Evolutionary conservation across 305 asterid species (phyloP), one percentile per base, ranked within the genome.

Genomic region (Vinca major): DNA sequence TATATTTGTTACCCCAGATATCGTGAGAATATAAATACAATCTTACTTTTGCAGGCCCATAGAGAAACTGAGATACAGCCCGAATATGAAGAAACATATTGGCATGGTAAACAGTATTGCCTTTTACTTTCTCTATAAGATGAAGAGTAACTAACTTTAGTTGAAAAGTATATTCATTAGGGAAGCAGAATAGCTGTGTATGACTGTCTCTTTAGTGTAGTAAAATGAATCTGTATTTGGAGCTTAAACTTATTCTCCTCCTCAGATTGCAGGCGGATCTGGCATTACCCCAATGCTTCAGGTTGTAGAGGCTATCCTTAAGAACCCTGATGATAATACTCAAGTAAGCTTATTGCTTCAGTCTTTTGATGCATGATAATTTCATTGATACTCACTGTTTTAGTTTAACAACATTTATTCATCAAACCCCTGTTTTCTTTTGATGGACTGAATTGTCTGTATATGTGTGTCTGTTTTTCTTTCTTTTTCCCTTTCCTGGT

Each of bases 201-300:
- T 39, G 7, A 8, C 21, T 40, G 7, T 52, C 21, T 56, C 45
- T 36, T 17, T 36, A 41, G 7, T 1, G 13, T 63, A 50, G 40
- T 45, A 53, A 2, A 5, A 17, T 12, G 45, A 40, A 39, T 45
- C 62, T 49, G 14, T 11, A 12, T 37, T 74, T 70, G 43, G 63
- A 52, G 40, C 43, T 40, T 13, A 14, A 74, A 63, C 63, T 26
- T 45, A 55, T 48, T 63, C 49, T 69, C 44, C 72, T 66, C 65
- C 62, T 65, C 81, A 92, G 98, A 88, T 90, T 80, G 97, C 97
- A 4, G 98, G 98, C 69, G 98, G 98, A 63, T 60, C 82, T 74
- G 98, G 98, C 82, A 88, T 92, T 69, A 90, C 97, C 61, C 98
- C 98, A 65, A 92, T 92, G 97, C 98, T 92, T 79, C 97, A 92